Evolutionary conservation across 2,329 filamentous ascomycete genomes (phyloP), one percentile per base, ranked within the genome.

Genomic region (Chaetomium sp.): DNA sequence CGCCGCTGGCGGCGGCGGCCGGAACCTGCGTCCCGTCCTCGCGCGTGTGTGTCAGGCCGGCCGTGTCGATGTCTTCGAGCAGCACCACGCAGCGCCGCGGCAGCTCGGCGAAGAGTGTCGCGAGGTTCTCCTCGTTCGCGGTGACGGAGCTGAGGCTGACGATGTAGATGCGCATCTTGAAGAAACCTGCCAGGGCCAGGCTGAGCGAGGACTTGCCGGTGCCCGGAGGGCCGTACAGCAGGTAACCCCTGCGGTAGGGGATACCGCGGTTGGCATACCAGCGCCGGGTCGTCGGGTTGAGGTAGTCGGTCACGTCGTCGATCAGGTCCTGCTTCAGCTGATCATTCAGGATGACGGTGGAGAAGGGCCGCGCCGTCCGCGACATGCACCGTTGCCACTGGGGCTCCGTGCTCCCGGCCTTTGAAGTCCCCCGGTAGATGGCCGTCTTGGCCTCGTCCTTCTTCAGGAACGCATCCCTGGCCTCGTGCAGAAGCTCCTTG

Each of bases 231-330:
- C 92, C 92, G 68, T 93, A 82, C 19, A 96, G 86, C 0, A 96
- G 83, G 72, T 95, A 96, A 0, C 92, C 93, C 4, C 92, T 84
- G 16, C 92, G 85, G 74, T 96, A 96, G 0, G 93, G 92, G 33
- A 96, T 94, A 0, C 92, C 92, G 7, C 92, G 84, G 69, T 91
- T 90, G 0, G 88, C 83, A 74, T 97, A 96, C 91, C 92, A 96
- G n/a, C 87, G 82, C 53, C 85, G 81, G 0, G 87, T 89, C 13
- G 79, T 76, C 0, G 86, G 86, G 67, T 86, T 80, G 42, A 90
- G 81, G 71, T 90, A 90, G 70, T 89, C 86, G 29, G 79, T 80
- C 35, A 88, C 82, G 70, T 90, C 87, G 50, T 82, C 80, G 56
- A 90, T 78, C 13, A 90, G 79, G 2, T 82, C 79, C 66, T 82